Percentiles rank a stretch among this genome's conserved stretches.
phyloP scores from a whole-genome alignment of 2,329 filamentous ascomycete species.

The Chaetomiaceae sp. region DNA sequence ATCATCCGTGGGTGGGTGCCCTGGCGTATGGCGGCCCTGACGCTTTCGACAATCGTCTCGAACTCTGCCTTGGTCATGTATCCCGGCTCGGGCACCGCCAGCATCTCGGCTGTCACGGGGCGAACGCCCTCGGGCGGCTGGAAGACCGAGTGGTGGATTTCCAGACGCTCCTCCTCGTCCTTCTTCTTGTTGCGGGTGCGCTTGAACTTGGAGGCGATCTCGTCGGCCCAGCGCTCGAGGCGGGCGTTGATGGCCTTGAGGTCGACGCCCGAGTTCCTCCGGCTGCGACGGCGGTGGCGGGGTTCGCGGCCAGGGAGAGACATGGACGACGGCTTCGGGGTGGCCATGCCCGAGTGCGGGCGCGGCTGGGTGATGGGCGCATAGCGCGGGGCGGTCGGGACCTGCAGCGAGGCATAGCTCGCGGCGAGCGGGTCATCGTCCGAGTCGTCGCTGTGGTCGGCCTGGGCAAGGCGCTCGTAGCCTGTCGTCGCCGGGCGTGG shows the following conservation, averaged over 20 bases:
- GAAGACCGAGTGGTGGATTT: conserved; percentile 97
- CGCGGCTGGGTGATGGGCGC: conserved; percentile 58
- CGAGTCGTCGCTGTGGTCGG: conserved; percentile 70
- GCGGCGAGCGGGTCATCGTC: conserved; percentile 57
- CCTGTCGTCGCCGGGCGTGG: conserved; percentile 71
- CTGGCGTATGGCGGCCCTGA: conserved; percentile 82
- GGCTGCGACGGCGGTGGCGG: conserved; percentile 43
- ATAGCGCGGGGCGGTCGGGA: conserved; percentile 56
- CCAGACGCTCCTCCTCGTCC: conserved; percentile 72
- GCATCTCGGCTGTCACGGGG: conserved; percentile 69
- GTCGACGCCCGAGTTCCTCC: conserved; percentile 84
- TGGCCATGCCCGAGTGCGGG: conserved; percentile 56
- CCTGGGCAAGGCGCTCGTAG: conserved; percentile 80
- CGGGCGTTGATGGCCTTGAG: conserved; percentile 97
- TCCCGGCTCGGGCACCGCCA: conserved; percentile 60
- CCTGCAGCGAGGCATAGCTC: conserved; percentile 50
- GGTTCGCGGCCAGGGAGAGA: conserved; percentile 9
- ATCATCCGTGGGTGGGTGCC: conserved; percentile 94
- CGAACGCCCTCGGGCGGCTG: conserved; percentile 84
- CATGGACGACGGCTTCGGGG: conserved; percentile 40
- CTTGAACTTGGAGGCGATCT: conserved; percentile 97
- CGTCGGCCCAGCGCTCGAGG: conserved; percentile 93
- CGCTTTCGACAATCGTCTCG: conserved; percentile 82
- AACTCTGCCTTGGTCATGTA: conserved; percentile 76
- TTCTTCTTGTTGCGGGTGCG: conserved; percentile 70